A percentile compares a stretch with the other conserved stretches of the same genome.
These are phyloP conservation scores for Pleomassaria siparia DNA, from an alignment of 2,329 filamentous ascomycete species.

Conservation along the genomic window DNA sequence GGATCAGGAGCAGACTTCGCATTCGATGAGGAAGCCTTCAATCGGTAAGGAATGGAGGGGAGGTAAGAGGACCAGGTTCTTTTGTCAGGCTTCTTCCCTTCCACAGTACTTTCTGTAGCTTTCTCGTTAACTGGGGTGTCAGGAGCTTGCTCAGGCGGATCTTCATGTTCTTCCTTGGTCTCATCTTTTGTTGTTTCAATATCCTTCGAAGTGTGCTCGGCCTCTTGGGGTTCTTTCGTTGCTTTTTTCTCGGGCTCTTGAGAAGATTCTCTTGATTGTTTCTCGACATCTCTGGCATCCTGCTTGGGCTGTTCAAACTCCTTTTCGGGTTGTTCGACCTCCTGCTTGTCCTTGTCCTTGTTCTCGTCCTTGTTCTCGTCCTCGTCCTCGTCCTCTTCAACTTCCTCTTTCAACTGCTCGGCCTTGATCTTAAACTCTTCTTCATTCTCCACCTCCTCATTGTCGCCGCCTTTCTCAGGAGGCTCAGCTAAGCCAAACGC, in stretches of 20 bases:
- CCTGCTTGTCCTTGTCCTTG: slow-evolving; percentile 14
- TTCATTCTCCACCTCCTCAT: slow-evolving; percentile 15
- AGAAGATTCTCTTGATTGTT: slow-evolving; percentile 2
- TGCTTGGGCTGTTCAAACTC: slow-evolving; percentile 7
- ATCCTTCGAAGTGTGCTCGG: slow-evolving; percentile 11
- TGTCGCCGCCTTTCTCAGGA: slow-evolving; percentile 37
- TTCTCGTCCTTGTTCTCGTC: slow-evolving; percentile 21
- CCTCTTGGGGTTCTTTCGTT: slow-evolving; percentile 5
- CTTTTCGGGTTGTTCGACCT: slow-evolving; percentile 16
- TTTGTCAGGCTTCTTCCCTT: slow-evolving; percentile 23
- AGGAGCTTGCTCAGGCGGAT: slow-evolving; percentile 35
- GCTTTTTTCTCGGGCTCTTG: slow-evolving; percentile 9
- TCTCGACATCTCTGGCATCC: slow-evolving; percentile 7
- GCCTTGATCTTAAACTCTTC: slow-evolving; percentile 25
- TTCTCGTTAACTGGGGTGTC: slow-evolving; percentile 27
- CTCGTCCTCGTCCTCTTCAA: slow-evolving; percentile 25
- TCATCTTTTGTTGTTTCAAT: slow-evolving; percentile 14
- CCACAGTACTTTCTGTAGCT: slow-evolving; percentile 10
- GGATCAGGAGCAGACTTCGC: slow-evolving; percentile 22
- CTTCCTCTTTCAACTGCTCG: slow-evolving; percentile 21
- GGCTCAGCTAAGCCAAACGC: slow-evolving; percentile 51
- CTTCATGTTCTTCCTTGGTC: slow-evolving; percentile 14
- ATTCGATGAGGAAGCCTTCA: slow-evolving; percentile 21
- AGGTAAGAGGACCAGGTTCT: slow-evolving; percentile 44
- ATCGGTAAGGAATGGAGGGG: slow-evolving; percentile 41